Evolutionary conservation across 768 basidiomycete genomes (phyloP).

Genomic region (Kwoniella mangroviensis): DNA sequence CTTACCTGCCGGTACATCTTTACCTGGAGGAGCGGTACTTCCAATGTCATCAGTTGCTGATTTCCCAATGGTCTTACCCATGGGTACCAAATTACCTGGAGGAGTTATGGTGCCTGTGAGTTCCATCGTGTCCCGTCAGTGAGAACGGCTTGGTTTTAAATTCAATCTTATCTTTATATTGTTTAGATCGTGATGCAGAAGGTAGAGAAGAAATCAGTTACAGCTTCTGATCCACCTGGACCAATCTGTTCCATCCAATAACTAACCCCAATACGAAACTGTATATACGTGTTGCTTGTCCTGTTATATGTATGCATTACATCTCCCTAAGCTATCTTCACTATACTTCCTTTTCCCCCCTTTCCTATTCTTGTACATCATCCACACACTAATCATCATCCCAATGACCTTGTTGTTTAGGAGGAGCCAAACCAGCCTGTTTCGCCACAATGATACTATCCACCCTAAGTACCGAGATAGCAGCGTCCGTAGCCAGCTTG

Average conservation of each 20-base stretch:
- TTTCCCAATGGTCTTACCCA: conserved; percentile 51
- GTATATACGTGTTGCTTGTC: neutral
- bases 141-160: neutral
- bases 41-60: conserved; percentile 52
- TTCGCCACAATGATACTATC: conserved; percentile 98
- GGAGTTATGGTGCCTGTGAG: conserved; percentile 54
- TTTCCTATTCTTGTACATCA: too few relatives aligned
- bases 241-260: conserved; percentile 24
- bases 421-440: conserved; percentile 56
- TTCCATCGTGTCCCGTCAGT: neutral
- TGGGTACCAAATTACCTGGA: conserved; percentile 50
- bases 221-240: conserved; percentile 6
- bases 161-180: neutral
- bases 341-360: neutral
- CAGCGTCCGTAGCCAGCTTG: conserved; percentile 57
- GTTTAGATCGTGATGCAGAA: conserved; percentile 29
- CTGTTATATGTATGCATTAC: conserved; percentile 17
- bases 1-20: conserved; percentile 46
- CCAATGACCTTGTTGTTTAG: conserved; percentile 55
- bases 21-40: conserved; percentile 51
- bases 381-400: conserved; percentile 46
- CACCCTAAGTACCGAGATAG: conserved; percentile 69
- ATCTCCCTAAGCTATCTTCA: neutral
- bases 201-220: conserved; percentile 6
- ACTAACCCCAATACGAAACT: neutral